phyloP scores from a whole-genome alignment of 2,329 filamentous ascomycete genomes.

The Orbilia oligospora region DNA sequence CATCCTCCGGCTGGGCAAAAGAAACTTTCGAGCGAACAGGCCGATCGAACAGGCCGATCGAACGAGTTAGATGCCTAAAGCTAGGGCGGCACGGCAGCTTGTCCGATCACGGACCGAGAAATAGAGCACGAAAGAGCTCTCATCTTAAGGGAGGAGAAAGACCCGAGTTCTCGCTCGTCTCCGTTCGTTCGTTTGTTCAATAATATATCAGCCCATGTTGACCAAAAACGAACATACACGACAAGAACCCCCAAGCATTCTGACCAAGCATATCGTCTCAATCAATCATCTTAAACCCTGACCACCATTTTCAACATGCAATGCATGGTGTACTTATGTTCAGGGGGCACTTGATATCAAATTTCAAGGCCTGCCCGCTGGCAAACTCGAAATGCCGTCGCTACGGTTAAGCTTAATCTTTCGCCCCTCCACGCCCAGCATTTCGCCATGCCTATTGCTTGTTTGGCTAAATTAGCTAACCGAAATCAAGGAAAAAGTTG shows the following conservation, averaged over 20 bases:
- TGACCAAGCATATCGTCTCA: constrained; percentile 4
- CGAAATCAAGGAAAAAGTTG: constrained; percentile 50
- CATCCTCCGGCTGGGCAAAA: constrained; percentile 27
- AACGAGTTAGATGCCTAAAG: constrained; percentile 33
- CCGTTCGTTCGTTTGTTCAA: constrained; percentile 3
- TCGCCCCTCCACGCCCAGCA: background rate
- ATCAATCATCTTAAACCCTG: constrained; percentile 18
- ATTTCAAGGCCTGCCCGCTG: constrained; percentile 20
- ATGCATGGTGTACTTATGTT: background rate
- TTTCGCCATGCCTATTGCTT: constrained; percentile 14
- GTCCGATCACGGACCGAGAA: constrained; percentile 52
- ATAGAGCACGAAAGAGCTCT: constrained; percentile 23
- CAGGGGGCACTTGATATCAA: constrained; percentile 11
- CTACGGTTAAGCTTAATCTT: constrained; percentile 59
- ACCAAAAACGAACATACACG: background rate
- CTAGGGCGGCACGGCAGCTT: constrained; percentile 2
- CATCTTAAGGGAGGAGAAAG: background rate
- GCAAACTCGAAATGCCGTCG: constrained; percentile 38
- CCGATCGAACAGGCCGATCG: background rate
- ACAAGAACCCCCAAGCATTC: background rate
- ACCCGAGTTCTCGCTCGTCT: background rate
- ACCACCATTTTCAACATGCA: background rate
- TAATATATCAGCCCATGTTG: constrained; percentile 6
- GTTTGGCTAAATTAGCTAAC: constrained; percentile 60
- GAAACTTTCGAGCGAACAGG: constrained; percentile 1